Evolutionary conservation across 78 protist species (phyloP), one percentile per base, ranked within the genome.

Genomic region (Planoprotostelium fungivorum): DNA sequence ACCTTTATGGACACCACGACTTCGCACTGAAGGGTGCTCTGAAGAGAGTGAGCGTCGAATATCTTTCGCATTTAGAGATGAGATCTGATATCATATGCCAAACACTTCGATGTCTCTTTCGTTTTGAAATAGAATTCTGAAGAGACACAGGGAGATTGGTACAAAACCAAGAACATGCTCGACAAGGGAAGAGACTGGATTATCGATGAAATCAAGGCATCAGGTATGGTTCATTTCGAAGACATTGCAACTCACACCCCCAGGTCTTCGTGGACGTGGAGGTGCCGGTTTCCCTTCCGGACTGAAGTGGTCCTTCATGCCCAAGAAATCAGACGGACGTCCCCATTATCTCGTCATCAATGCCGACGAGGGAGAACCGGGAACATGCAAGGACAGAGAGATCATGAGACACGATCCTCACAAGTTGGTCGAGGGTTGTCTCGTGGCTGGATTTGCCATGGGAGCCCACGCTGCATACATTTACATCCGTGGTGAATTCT

Each of bases 301-400:
- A 35, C 92, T 98, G 38, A 99, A 99, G 93, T 99, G 99, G 98
- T 94, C 91, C 9, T 93, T 93, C 86, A 93, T 93, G 95, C 95
- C 95, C 86, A 93, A 93, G 38, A 84, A 28, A 28, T 90, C 96
- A 1, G 93, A 92, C 51, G 96, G 93, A 34, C 91, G 97, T 9
- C 99, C 98, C 38, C 96, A 96, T 88, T 99, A 98, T 90, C 94
- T 99, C 34, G 99, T 99, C 25, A 95, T 99, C 89, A 99, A 99
- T 88, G 99, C 99, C 0, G 99, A 99, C 87, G 99, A 99, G 90
- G 98, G 99, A 36, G 99, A 98, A 91, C 99, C 99, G 0, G 99
- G 99, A 37, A 98, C 99, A 0, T 99, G 99, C 96, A 99, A 99
- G 89, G 99, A 99, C 91, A 87, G 99, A 25, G 99, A 99, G 86